These are phyloP conservation scores for Sordaria brevicollis DNA, from an alignment of 495 filamentous ascomycete genomes.

Conservation along the genomic window DNA sequence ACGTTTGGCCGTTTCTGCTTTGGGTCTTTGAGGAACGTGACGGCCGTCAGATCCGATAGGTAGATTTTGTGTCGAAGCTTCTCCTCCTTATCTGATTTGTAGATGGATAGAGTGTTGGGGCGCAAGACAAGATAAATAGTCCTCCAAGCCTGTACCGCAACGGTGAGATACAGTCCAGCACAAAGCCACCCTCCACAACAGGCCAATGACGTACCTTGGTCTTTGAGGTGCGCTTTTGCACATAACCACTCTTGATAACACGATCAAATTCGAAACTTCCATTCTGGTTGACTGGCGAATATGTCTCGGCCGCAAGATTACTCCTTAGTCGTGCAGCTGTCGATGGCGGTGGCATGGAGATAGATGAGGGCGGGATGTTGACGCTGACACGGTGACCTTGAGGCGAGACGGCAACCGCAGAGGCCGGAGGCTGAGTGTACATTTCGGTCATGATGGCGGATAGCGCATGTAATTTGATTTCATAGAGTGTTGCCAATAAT, in stretches of 20 bases:
- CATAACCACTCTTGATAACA: slow-evolving; percentile 77
- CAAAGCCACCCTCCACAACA: neutral
- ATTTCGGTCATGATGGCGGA: slow-evolving; percentile 18
- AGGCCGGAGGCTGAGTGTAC: slow-evolving; percentile 13
- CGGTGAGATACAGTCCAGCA: slow-evolving; percentile 4
- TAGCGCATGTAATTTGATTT: neutral
- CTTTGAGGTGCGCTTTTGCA: slow-evolving; percentile 80
- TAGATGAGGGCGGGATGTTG: slow-evolving; percentile 10
- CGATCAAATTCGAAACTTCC: slow-evolving; percentile 93
- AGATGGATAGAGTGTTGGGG: slow-evolving; percentile 87
- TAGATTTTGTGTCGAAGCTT: slow-evolving; percentile 80
- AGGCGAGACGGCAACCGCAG: slow-evolving; percentile 9
- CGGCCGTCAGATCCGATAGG: slow-evolving; percentile 83
- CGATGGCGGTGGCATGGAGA: slow-evolving; percentile 10
- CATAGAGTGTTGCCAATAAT: neutral
- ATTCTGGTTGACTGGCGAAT: slow-evolving; percentile 76
- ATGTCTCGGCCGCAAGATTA: slow-evolving; percentile 18
- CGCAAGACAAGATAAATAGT: slow-evolving; percentile 81
- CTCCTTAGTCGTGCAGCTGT: slow-evolving; percentile 7
- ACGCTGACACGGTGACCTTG: slow-evolving; percentile 6
- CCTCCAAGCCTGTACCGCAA: slow-evolving; percentile 64
- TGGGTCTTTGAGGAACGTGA: slow-evolving; percentile 76
- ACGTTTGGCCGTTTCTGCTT: slow-evolving; percentile 71
- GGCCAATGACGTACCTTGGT: slow-evolving; percentile 62
- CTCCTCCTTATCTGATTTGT: slow-evolving; percentile 83